phyloP scores from a whole-genome alignment of 1,284 basidiomycete species.

The Marasmius tenuissimus region DNA sequence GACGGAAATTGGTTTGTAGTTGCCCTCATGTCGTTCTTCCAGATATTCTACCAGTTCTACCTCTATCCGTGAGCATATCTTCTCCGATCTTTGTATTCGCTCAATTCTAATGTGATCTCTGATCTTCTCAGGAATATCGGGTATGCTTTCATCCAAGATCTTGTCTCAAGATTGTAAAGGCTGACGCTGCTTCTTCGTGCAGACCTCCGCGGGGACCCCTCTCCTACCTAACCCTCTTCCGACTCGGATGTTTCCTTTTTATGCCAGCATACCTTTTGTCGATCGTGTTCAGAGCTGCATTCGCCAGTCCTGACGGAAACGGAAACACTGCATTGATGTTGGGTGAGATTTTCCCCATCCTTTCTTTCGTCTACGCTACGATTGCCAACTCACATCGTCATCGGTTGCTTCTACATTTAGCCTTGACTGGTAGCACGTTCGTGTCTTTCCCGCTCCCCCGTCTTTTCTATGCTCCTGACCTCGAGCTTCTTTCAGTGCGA shows the following conservation, averaged over 20 bases:
- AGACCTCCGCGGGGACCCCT: slow-evolving; percentile 73
- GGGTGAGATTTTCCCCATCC: slow-evolving; percentile 29
- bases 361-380: not conserved
- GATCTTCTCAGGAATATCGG: slow-evolving; percentile 47
- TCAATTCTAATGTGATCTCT: slow-evolving; percentile 18
- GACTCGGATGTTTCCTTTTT: not conserved
- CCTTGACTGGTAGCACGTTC: slow-evolving; percentile 73
- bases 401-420: slow-evolving; percentile 24
- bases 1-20: slow-evolving; percentile 39
- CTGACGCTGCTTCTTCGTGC: not conserved
- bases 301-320: not conserved
- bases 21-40: slow-evolving; percentile 78
- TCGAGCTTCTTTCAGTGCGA: slow-evolving; percentile 47
- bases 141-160: slow-evolving; percentile 31
- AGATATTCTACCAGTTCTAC: slow-evolving; percentile 80
- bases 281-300: not conserved
- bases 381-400: not conserved
- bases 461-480: slow-evolving; percentile 10
- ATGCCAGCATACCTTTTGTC: not conserved
- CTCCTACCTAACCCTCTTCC: slow-evolving; percentile 47
- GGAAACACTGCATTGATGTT: not conserved
- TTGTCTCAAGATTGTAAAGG: not conserved
- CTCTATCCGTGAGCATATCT: slow-evolving; percentile 72
- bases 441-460: slow-evolving; percentile 22
- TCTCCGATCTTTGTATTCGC: not conserved